A percentile compares a stretch with the other conserved stretches of the same genome.
These are phyloP conservation scores for Biscogniauxia sp. DNA, from an alignment of 2,329 filamentous ascomycete species.

Conservation along the genomic window DNA sequence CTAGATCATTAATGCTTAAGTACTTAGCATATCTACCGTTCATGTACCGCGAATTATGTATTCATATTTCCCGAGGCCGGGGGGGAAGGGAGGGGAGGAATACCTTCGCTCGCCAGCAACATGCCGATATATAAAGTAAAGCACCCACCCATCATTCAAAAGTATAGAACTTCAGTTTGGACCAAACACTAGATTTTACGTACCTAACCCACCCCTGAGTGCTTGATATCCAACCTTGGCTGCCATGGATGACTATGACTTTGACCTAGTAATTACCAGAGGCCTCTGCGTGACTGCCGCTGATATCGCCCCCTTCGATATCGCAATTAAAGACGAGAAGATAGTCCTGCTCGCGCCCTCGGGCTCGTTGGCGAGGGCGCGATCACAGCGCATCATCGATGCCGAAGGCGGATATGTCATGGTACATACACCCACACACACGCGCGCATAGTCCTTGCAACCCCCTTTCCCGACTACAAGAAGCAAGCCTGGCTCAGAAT, in stretches of 20 bases:
- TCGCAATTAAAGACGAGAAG: constrained; percentile 43
- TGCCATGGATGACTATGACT: constrained; percentile 22
- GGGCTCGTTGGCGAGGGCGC: constrained; percentile 29
- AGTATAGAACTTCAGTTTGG: too few species aligned
- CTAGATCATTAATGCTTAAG: too few species aligned
- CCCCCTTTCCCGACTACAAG: neutral
- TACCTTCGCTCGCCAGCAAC: too few species aligned
- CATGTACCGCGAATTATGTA: too few species aligned
- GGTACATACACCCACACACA: constrained; percentile 19
- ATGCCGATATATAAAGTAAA: too few species aligned
- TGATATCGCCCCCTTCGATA: constrained; percentile 40
- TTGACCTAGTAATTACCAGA: constrained; percentile 42
- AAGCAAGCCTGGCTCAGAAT: neutral
- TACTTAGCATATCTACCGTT: too few species aligned
- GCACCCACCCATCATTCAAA: too few species aligned
- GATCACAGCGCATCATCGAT: constrained; percentile 36
- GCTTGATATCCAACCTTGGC: neutral
- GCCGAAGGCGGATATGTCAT: constrained; percentile 43
- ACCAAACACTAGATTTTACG: too few species aligned
- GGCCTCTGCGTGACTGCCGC: constrained; percentile 42
- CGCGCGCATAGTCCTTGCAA: neutral
- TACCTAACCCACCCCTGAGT: too few species aligned
- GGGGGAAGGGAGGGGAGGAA: too few species aligned
- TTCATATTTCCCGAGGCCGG: too few species aligned
- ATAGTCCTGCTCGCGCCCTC: constrained; percentile 40